Base-by-base conservation (phyloP, 805 yeast species). In the Priceomyces fermenticarens region DNA sequence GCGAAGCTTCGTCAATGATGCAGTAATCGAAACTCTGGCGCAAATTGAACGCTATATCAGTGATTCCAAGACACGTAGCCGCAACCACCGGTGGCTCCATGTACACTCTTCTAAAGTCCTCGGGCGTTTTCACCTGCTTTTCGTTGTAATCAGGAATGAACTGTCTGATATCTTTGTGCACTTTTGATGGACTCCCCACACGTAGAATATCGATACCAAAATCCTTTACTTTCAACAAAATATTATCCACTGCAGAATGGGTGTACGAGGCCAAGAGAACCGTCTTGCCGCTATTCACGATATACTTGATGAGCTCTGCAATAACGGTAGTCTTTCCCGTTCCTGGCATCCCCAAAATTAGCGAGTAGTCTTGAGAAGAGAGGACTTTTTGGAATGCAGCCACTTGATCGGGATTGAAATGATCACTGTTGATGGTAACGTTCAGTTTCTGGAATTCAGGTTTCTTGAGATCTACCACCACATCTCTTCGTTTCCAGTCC, bases 321-420 rank as follows among this genome's bases (percentile, higher is more conserved):
- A 93, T 89, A 0, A 90, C 85, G 0, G 98, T 55, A 2, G 70
- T 62, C 40, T 67, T 69, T 2, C 77, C 99, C 0, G 98, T 93
- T 3, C 99, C 99, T 0, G 99, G 99, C 99, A 93, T 93, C 0
- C 99, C 99, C 44, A 91, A 65, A 13, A 93, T 77, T 51, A 93
- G 68, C 3, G 90, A 72, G 55, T 87, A 93, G 56, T 90, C 96
- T 39, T 80, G 58, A 0, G 93, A 75, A 11, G 72, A 60, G 36
- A 88, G 56, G 0, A 82, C 87, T 44, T 72, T 77, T 11, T 79
- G 74, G 30, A 93, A 71, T 0, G 97, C 98, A 2, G 41, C 50
- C 3, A 67, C 44, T 55, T 93, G 99, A 53, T 88, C 96, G 0
- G 58, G 53, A 53, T 93, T 93, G 51, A 87, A 79, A 0, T 53